Evolutionary conservation across 2,329 filamentous ascomycete species (phyloP), one percentile per base, ranked within the genome.

Genomic region (Colletotrichum sansevieriae): DNA sequence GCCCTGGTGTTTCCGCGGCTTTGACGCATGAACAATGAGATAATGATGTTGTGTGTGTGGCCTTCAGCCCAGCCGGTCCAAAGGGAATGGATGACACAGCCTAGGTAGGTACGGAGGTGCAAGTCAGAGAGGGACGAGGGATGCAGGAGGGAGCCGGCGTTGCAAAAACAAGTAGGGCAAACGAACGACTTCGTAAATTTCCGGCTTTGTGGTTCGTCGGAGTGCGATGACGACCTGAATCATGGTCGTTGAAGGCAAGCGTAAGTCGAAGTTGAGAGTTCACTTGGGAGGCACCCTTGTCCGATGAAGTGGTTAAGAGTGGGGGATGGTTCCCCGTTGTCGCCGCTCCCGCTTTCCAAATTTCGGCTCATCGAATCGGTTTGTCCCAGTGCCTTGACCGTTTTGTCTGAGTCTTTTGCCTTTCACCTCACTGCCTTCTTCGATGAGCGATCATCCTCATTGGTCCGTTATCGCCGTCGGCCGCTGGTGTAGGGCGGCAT

Each of bases 241-340:
- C 35, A n/a, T 33, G 33, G 39, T 63, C 15, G 65, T 20, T 29
- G 60, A 13, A 47, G 37, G 60, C 39, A 15, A 39, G 15, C 29
- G 7, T 60, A 58, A 52, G 65, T 64, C 39, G 60, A 64, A 58
- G 64, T 67, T 63, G 51, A 49, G 39, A 54, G 49, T 63, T 33
- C 47, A 20, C n/a, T 13, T 46, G 43, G 7, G 12, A n/a, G 33
- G 25, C 13, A 43, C 8, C 35, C 56, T 60, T 29, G 63, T 33
- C 29, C 41, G 56, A 35, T 49, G 49, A 39, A 39, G 41, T 49
- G 37, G 55, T 61, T 66, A 66, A 64, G 66, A 44, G 49, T 56
- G 66, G 65, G 18, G n/a, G n/a, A n/a, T n/a, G n/a, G 12, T 22
- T 18, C 52, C 52, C 62, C 41, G 33, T 57, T 25, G 7, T 15